A percentile compares a stretch with the other conserved stretches of the same genome.
Evolutionary conservation across 2,329 filamentous ascomycete species (phyloP).

Genomic region (Metarhizium humberi): DNA sequence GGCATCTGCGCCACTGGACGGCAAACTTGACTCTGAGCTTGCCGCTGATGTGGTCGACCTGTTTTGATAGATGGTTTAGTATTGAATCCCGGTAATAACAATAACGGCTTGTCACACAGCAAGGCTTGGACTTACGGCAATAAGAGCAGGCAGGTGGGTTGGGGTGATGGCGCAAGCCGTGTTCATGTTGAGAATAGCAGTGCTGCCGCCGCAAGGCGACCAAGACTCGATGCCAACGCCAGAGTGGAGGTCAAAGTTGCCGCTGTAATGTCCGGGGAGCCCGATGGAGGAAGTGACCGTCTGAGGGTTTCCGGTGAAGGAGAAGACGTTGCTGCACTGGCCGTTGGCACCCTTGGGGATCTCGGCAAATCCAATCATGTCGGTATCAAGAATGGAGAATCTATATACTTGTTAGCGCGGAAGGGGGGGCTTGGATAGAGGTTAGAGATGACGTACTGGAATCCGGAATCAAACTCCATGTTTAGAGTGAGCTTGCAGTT

Average conservation of each 20-base stretch:
- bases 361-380: conserved; percentile 17
- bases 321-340: conserved; percentile 16
- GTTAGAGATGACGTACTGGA: conserved; percentile 11
- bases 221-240: conserved; percentile 12
- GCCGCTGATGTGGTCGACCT: conserved; percentile 18
- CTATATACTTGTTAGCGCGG: conserved; percentile 4
- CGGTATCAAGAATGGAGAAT: conserved; percentile 15
- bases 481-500: conserved; percentile 19
- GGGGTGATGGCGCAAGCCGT: conserved; percentile 16
- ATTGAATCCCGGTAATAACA: no score
- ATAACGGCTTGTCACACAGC: no score
- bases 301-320: conserved; percentile 15
- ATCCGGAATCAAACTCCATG: conserved; percentile 15
- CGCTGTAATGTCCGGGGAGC: conserved; percentile 12
- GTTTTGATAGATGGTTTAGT: background rate
- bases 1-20: conserved; percentile 12
- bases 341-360: conserved; percentile 13
- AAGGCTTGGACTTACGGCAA: conserved; percentile 13
- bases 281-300: conserved; percentile 11
- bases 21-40: conserved; percentile 16
- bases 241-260: conserved; percentile 13
- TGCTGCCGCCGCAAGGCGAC: conserved; percentile 17
- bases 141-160: conserved; percentile 13
- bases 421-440: background rate
- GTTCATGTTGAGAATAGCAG: conserved; percentile 19